phyloP scores from a whole-genome alignment of 345 rosid species.

The Sapria himalayana region DNA sequence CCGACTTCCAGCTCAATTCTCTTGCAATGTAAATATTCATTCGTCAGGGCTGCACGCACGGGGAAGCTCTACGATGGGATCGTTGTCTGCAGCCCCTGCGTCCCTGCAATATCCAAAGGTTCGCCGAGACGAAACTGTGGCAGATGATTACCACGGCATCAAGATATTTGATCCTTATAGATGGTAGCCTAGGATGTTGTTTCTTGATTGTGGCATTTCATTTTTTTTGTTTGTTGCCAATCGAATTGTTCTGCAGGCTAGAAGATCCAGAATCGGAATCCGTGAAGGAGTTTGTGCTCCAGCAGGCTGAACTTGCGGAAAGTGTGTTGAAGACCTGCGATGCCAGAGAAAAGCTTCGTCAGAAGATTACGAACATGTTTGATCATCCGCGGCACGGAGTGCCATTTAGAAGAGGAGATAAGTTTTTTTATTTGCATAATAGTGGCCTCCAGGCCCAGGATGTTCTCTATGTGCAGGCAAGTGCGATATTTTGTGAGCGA shows the following conservation, averaged over 20 bases:
- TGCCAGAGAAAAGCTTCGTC: slow-evolving; percentile 31
- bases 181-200: slow-evolving; percentile 22
- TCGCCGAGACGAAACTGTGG: slow-evolving; percentile 52
- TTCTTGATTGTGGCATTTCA: not conserved
- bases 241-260: slow-evolving; percentile 25
- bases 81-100: slow-evolving; percentile 19
- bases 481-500: not conserved
- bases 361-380: slow-evolving; percentile 35
- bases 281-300: slow-evolving; percentile 47
- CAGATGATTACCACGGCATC: slow-evolving; percentile 64
- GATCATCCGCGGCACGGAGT: slow-evolving; percentile 72
- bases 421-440: slow-evolving; percentile 66
- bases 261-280: slow-evolving; percentile 83
- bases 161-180: slow-evolving; percentile 64
- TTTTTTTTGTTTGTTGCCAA: not conserved
- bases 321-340: slow-evolving; percentile 42
- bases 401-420: slow-evolving; percentile 45
- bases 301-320: slow-evolving; percentile 48
- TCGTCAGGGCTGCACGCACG: no score
- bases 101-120: slow-evolving; percentile 32
- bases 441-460: slow-evolving; percentile 72
- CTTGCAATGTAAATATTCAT: no score
- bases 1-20: no score
- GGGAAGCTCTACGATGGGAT: slow-evolving; percentile 67
- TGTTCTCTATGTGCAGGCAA: slow-evolving; percentile 58